Base-by-base conservation (phyloP, 2,329 filamentous ascomycete genomes). In the Harringtonia aguacate region DNA sequence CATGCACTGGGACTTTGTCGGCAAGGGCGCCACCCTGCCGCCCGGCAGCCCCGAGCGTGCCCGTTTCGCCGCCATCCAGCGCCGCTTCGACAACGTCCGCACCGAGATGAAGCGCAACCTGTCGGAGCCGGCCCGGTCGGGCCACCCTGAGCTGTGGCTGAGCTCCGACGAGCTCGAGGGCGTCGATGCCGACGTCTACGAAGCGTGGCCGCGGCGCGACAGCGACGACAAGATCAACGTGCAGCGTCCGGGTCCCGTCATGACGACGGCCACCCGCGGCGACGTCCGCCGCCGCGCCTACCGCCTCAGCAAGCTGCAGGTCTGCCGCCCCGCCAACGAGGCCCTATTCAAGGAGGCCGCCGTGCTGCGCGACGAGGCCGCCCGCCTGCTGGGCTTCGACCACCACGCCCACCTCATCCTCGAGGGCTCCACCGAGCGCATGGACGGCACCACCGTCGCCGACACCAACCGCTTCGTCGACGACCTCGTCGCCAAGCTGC, bases 391-490 rank as follows among this genome's bases (percentile, higher is more conserved):
- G 1, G 84, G 84, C 10, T 90, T 87, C 59, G 72, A 76, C 9
- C 78, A 86, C 55, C 84, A 89, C 58, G 85, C 86, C 21, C 73
- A 79, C 41, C 80, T 87, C 60, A 68, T 75, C 41, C 81, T 90
- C 36, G 83, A 87, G 55, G 78, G 85, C 54, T 89, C 86, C 71
- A 90, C 90, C 85, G 84, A 84, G 34, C 87, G 88, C 68, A 79
- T 72, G 1, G 74, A 83, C 2, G 72, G 77, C 55, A 83, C 75
- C 0, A 84, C 90, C n/a, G 73, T 81, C 49, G 73, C 79, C 43
- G 89, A 90, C 61, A 66, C 90, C 6, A 71, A 68, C 8, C 83
- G 88, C 56, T 66, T 90, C 46, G 75, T 79, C 46, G 68, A 64
- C 17, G 77, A 81, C 43, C 69, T 92, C 18, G 69, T 75, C 0